Percentiles rank a stretch among this genome's conserved stretches.
These are phyloP conservation scores for Candolleomyces efflorescens DNA, from an alignment of 768 basidiomycete genomes.

Conservation along the genomic window DNA sequence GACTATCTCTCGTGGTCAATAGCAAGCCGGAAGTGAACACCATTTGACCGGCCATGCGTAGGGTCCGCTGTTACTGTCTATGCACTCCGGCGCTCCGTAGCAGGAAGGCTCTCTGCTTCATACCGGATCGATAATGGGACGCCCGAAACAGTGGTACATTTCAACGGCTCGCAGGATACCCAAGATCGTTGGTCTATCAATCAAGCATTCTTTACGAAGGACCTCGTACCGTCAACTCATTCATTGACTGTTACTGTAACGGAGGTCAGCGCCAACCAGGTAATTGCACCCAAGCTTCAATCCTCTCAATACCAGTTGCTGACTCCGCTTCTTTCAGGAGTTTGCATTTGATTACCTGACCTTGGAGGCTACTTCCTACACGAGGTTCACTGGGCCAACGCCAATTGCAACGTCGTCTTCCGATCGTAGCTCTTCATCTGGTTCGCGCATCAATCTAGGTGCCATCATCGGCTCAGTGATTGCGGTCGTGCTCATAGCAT, in stretches of 20 bases:
- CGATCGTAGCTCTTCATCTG: no score
- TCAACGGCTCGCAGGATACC: neutral
- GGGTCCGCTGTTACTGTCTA: neutral
- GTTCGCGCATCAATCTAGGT: no score
- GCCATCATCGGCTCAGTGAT: no score
- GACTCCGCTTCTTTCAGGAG: no score
- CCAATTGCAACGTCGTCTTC: no score
- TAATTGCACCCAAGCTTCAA: neutral
- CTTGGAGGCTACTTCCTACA: no score
- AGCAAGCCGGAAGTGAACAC: neutral
- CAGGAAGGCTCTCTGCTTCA: neutral
- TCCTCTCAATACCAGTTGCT: no score
- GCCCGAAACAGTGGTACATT: neutral
- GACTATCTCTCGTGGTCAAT: neutral
- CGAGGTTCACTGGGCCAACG: no score
- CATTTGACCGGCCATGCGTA: neutral
- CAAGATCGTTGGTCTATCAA: neutral
- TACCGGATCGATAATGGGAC: neutral
- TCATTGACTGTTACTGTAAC: neutral
- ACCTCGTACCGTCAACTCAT: neutral
- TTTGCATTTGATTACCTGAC: no score
- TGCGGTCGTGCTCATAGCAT: no score
- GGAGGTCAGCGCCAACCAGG: neutral
- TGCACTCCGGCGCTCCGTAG: neutral
- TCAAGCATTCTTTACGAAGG: neutral